Evolutionary conservation across 768 basidiomycete genomes (phyloP).

Genomic region (Cyathus striatus): DNA sequence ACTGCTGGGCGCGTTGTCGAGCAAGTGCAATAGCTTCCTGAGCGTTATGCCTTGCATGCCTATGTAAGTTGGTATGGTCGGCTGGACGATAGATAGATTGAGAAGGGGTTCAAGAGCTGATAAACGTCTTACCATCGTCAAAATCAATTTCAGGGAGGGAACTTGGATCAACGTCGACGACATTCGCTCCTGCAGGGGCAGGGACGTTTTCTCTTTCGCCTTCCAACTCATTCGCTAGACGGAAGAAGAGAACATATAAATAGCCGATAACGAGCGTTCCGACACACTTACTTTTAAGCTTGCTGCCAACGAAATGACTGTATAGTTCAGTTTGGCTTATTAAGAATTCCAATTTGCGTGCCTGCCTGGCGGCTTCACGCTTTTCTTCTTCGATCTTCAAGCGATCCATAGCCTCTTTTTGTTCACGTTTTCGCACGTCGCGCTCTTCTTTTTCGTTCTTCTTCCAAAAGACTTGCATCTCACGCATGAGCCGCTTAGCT

Average conservation of each 20-base stretch:
- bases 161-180: conserved; percentile 47
- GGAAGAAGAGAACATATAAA: too few species aligned
- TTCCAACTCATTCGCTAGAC: conserved; percentile 78
- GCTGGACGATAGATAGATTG: conserved; percentile 45
- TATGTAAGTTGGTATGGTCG: conserved; percentile 80
- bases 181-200: conserved; percentile 52
- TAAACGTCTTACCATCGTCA: conserved; percentile 66
- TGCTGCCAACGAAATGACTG: conserved; percentile 98
- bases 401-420: conserved; percentile 89
- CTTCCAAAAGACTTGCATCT: conserved; percentile 97
- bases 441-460: conserved; percentile 97
- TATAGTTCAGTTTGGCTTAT: conserved; percentile 99
- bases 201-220: conserved; percentile 40
- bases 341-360: conserved; percentile 95
- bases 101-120: neutral
- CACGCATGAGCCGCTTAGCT: conserved; percentile 85
- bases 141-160: conserved; percentile 78
- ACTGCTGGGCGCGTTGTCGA: conserved; percentile 72
- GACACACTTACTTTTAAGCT: conserved; percentile 90
- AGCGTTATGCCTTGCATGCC: conserved; percentile 84
- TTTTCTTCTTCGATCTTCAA: conserved; percentile 89
- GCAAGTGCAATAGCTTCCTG: conserved; percentile 84
- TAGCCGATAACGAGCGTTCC: too few species aligned
- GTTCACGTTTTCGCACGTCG: conserved; percentile 87
- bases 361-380: conserved; percentile 89